These are phyloP conservation scores for Naganishia albida DNA, from an alignment of 1,284 basidiomycete genomes.

Conservation along the genomic window DNA sequence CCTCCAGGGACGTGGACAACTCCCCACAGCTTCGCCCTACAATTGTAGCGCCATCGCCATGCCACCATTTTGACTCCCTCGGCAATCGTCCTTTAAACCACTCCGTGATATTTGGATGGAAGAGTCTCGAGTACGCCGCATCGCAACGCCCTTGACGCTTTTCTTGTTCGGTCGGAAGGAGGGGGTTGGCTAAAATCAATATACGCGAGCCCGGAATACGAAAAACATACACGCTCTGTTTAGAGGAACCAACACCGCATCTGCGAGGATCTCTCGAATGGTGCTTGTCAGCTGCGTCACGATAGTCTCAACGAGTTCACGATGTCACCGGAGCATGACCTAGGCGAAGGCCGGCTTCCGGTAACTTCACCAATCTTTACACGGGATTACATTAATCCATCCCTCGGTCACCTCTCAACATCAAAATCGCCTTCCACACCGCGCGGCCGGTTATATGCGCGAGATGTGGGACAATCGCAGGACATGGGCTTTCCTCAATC, in stretches of 20 bases:
- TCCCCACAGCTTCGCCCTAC: no score
- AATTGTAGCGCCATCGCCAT: not conserved
- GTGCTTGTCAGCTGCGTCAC: not conserved
- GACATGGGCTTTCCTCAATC: not conserved
- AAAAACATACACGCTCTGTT: no score
- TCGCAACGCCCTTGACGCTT: conserved; percentile 9
- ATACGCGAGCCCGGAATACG: not conserved
- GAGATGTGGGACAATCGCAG: not conserved
- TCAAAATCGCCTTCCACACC: not conserved
- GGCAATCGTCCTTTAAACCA: conserved; percentile 7
- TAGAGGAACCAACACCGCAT: not conserved
- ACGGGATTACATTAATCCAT: conserved; percentile 2
- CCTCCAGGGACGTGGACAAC: no score
- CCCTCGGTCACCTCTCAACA: not conserved
- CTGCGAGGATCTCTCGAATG: not conserved
- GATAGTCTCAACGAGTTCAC: not conserved
- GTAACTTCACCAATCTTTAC: conserved; percentile 4
- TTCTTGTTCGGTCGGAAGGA: conserved; percentile 21
- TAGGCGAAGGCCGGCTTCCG: not conserved
- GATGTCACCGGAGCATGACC: not conserved
- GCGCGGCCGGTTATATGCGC: not conserved
- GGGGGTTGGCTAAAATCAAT: conserved; percentile 18
- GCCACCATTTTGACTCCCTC: conserved; percentile 24
- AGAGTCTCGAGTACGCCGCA: conserved; percentile 6
- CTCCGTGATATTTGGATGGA: conserved; percentile 12